Base-by-base conservation (phyloP, 768 basidiomycete genomes). In the Agaricus bisporus region DNA sequence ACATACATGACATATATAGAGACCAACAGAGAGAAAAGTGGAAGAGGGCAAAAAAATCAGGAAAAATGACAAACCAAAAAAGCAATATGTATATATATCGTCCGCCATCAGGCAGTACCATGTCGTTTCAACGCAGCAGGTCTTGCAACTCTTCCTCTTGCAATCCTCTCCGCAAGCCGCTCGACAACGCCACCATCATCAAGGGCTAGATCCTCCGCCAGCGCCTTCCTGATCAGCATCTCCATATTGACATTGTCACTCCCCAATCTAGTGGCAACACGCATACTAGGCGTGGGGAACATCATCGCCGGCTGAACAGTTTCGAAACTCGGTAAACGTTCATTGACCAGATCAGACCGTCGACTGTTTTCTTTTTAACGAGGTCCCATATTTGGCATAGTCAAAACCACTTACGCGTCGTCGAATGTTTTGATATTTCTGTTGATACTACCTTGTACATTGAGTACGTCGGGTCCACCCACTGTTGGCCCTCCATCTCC, bases 271-370 rank as follows among this genome's bases (percentile, higher is more conserved):
- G 18, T 15, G n/a, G 53, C 58, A 38, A 63, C 52, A 1, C 65
- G 66, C 73, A 87, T 88, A 57, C 79, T 82, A 10, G 85, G 84
- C 14, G 77, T 80, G 0, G 85, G 74, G 62, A 83, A 82, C 51
- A 77, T 73, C 5, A 75, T 73, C 32, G 70, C 67, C 12, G 62
- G 41, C 53, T 35, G 46, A 32, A 17, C 35, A 39, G 32, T 25
- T 58, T 58, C 59, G 67, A 68, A 81, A 80, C 52, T 73, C 68
- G 88, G 89, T 17, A 91, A 67, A 52, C 86, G 84, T 64, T 91
- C 88, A 69, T 91, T 91, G 45, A 75, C 72, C 22, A 85, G 61
- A 68, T 91, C 88, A 35, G 82, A 80, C 18, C 81, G 81, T 48
- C 89, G 88, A 36, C 86, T 88, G 22, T 61, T 56, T 39, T 41